Percentiles rank a stretch among this genome's conserved stretches.
Evolutionary conservation across 305 asterid species (phyloP).

Genomic region (Rubia tinctorum): DNA sequence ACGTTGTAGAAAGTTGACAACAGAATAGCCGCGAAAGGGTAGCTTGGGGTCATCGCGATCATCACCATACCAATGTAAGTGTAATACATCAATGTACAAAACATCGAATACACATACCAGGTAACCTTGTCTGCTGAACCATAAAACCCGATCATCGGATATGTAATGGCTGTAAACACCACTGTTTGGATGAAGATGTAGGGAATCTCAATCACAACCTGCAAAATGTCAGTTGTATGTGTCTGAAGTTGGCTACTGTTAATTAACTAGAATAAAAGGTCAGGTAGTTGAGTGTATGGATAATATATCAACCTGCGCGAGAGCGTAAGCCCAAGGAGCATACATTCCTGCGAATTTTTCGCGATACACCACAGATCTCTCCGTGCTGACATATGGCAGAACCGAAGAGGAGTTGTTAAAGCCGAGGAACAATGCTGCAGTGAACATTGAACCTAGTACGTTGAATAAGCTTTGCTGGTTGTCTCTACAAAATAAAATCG

Average conservation of each 20-base stretch:
- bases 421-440: conserved; percentile 38
- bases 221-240: conserved; percentile 8
- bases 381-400: conserved; percentile 46
- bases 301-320: conserved; percentile 44
- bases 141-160: conserved; percentile 63
- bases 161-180: conserved; percentile 42
- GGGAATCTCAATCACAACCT: conserved; percentile 60
- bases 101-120: conserved; percentile 54
- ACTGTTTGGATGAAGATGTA: conserved; percentile 45
- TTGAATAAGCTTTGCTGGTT: conserved; percentile 34
- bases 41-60: conserved; percentile 58
- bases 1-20: conserved; percentile 45
- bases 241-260: too few species aligned
- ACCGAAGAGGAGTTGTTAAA: conserved; percentile 47
- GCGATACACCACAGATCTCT: conserved; percentile 50
- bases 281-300: background rate
- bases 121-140: conserved; percentile 50
- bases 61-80: conserved; percentile 59
- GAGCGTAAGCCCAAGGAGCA: conserved; percentile 53
- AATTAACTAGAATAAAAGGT: background rate
- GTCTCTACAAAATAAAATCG: conserved; percentile 10
- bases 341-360: conserved; percentile 62
- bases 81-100: conserved; percentile 51
- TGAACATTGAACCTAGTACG: conserved; percentile 20
- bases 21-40: conserved; percentile 50